phyloP scores from a whole-genome alignment of 108 stramenopile species.

The Mediolabrus comicus region DNA sequence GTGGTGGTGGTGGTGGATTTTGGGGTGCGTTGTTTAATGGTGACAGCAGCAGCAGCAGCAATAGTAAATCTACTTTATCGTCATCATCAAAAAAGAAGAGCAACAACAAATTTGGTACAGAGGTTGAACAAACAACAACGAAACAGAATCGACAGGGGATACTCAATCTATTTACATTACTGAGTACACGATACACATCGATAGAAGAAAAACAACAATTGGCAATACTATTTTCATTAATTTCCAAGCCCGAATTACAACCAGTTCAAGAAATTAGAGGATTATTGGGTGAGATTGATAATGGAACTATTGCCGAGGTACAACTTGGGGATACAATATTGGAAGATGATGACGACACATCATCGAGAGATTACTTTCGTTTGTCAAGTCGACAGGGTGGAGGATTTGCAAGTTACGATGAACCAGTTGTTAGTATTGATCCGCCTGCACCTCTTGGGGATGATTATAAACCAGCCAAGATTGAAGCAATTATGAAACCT shows the following conservation, averaged over 20 bases:
- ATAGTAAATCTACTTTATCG: neutral
- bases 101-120: neutral
- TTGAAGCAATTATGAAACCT: constrained; percentile 51
- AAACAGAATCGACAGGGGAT: constrained; percentile 61
- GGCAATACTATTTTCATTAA: constrained; percentile 86
- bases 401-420: constrained; percentile 59
- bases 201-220: constrained; percentile 75
- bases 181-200: constrained; percentile 83
- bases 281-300: constrained; percentile 82
- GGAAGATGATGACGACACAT: constrained; percentile 11
- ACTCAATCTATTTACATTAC: constrained; percentile 74
- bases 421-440: constrained; percentile 46
- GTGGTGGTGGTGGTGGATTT: neutral
- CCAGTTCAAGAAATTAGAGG: constrained; percentile 74
- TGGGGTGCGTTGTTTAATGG: neutral
- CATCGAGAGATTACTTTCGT: constrained; percentile 29
- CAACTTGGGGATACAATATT: constrained; percentile 28
- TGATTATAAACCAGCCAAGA: constrained; percentile 59
- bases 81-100: constrained; percentile 11
- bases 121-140: neutral
- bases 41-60: too few relatives aligned
- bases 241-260: constrained; percentile 69
- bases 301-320: constrained; percentile 68
- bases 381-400: constrained; percentile 75
- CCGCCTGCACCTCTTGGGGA: constrained; percentile 80